Base-by-base conservation (phyloP, 1,284 basidiomycete genomes). In the Peniophora sp. region DNA sequence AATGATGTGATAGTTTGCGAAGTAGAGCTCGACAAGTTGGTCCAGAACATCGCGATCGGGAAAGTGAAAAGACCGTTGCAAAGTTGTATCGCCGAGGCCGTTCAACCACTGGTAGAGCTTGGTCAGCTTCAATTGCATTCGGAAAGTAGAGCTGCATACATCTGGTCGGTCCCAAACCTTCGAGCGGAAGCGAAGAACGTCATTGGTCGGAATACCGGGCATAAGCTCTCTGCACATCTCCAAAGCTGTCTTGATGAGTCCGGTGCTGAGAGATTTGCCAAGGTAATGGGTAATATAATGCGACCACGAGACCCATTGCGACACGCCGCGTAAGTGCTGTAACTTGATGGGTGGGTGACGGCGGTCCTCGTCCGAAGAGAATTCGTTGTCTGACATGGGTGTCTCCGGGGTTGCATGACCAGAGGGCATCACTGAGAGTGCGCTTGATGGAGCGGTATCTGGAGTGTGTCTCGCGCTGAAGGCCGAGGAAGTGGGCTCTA, bases 1-100 rank as follows among this genome's bases (percentile, higher is more conserved):
- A 52, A 69, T 66, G 2, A 57, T 53, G 55, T 78, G 74, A 54
- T 68, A 51, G 47, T 69, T 52, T 2, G 55, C 49, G 57, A 83
- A 83, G 58, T 73, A 82, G 10, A 69, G 62, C 24, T 74, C 70
- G 52, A 81, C 66, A 17, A 84, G 68, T 1, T 50, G 48, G 3
- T 57, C 53, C 12, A 72, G 65, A 11, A 80, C 65, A 35, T 74
- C 72, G 32, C 58, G 47, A 3, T 62, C 60, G 2, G 68, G 68
- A 41, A 67, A 69, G 20, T 55, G 51, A 51, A 64, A 65, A 18
- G 52, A 50, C 8, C n/a, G 6, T n/a, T 47, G 49, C 24, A 49
- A 45, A 24, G 8, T 15, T 5, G 5, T n/a, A n/a, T 20, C 5
- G 5, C 6, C n/a, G n/a, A 20, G 8, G 5, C 37, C 8, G n/a